These are phyloP conservation scores for Colletotrichum sp. DNA, from an alignment of 2,329 filamentous ascomycete species.

Conservation along the genomic window DNA sequence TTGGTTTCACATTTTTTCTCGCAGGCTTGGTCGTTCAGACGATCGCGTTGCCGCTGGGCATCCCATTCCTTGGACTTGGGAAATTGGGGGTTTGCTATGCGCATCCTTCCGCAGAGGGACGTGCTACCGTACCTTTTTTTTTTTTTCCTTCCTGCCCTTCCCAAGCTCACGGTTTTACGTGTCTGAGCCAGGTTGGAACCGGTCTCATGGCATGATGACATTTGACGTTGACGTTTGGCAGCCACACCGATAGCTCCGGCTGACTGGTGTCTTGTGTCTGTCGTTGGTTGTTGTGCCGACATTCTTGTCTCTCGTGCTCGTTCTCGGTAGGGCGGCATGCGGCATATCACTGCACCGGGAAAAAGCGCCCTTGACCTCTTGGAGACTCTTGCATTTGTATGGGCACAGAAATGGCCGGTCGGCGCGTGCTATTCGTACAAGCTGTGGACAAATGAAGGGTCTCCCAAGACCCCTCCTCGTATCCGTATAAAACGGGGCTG, in stretches of 20 bases:
- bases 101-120: background rate
- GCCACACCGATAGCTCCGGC: background rate
- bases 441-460: constrained; percentile 6
- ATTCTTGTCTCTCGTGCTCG: background rate
- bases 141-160: background rate
- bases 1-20: background rate
- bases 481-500: constrained; percentile 19
- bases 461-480: constrained; percentile 4
- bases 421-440: background rate
- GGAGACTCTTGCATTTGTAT: background rate
- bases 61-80: constrained; percentile 9
- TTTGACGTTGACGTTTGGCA: background rate
- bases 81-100: background rate
- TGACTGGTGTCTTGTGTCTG: background rate
- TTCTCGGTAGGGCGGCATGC: background rate
- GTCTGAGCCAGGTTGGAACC: background rate
- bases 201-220: constrained; percentile 1
- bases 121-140: background rate
- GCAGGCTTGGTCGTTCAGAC: background rate
- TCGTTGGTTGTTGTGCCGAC: background rate
- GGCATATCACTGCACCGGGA: background rate
- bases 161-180: background rate
- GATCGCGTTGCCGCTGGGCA: constrained; percentile 7
- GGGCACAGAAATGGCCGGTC: background rate
- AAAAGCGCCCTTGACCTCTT: background rate